Percentiles rank a stretch among this genome's conserved stretches.
Evolutionary conservation across 257 asterid genomes (phyloP).

Genomic region (Scutellaria minor): DNA sequence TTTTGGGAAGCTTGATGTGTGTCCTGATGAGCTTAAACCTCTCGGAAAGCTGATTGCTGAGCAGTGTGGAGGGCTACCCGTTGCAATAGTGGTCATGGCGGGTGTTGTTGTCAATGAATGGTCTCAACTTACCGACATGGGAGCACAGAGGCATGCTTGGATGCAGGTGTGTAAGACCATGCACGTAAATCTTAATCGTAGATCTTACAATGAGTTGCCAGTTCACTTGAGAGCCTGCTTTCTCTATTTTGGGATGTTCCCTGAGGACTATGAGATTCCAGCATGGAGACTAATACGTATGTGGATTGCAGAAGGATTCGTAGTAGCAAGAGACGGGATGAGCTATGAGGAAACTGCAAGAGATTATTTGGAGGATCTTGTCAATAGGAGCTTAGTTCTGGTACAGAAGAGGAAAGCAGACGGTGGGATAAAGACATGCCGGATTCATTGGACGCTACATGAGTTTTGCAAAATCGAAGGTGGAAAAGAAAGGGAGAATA

Average conservation of each 20-base stretch:
- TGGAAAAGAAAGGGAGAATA: background rate
- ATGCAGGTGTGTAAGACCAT: too few species aligned
- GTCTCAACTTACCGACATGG: background rate
- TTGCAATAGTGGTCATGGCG: conserved; percentile 15
- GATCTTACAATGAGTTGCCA: conserved; percentile 7
- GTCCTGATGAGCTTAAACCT: background rate
- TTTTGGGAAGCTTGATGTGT: conserved; percentile 14
- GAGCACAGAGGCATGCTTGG: conserved; percentile 21
- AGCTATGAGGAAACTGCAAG: conserved; percentile 16
- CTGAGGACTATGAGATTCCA: conserved; percentile 24
- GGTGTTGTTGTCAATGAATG: background rate
- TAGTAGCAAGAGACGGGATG: background rate
- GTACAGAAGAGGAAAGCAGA: background rate
- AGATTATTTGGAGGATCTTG: conserved; percentile 8
- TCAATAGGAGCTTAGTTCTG: conserved; percentile 4
- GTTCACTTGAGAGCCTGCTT: background rate
- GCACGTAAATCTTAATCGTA: conserved; percentile 15
- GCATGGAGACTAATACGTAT: conserved; percentile 41
- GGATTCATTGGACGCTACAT: conserved; percentile 9
- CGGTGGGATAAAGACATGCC: conserved; percentile 10
- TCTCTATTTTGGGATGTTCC: conserved; percentile 23
- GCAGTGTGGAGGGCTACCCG: conserved; percentile 11
- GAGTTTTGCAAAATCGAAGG: conserved; percentile 12
- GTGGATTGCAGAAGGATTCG: conserved; percentile 44
- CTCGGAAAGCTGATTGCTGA: background rate